Evolutionary conservation across 441 rosid species (phyloP), one percentile per base, ranked within the genome.

Genomic region (Kokia cookei): DNA sequence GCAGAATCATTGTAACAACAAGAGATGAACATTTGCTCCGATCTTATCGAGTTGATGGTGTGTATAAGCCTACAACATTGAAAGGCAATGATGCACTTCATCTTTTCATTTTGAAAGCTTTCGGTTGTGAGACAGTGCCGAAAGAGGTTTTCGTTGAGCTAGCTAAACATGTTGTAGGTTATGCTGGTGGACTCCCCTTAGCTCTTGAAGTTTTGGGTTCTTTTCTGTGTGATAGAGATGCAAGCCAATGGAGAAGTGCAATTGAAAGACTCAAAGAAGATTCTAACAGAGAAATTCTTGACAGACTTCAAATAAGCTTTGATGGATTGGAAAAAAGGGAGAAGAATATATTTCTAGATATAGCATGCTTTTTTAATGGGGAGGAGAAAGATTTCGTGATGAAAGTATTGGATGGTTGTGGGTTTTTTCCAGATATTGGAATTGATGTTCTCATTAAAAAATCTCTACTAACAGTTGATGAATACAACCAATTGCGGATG

Each of bases 141-240:
- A 7, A 12, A 11, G 5, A 12, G 12, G 62, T 4, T 32, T 32
- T 4, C 35, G 4, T 32, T 32, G 35, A 32, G 35, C 6, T 32
- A 0, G 35, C 35, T n/a, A 67, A 80, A 70, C 42, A 79, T 65
- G 72, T 83, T 55, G 85, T 86, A 29, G 0, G 69, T 10, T 79
- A 74, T 3, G 40, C 90, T 0, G 88, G 79, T 43, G 69, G 53
- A 0, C 72, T 89, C 24, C 96, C 93, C 1, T 75, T 91, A 54
- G 93, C 92, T 43, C 64, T 60, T 60, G 19, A 60, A 60, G 64
- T 91, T 32, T 32, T 32, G 35, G 35, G 35, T 32, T 32, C 35
- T 32, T 32, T 32, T 32, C 35, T 32, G 35, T 32, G 35, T 4
- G 1, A 32, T 32, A 32, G 35, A 32, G 35, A 32, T 4, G 35